Evolutionary conservation across 208 protist species (phyloP).

Genomic region (Entamoeba dispar): DNA sequence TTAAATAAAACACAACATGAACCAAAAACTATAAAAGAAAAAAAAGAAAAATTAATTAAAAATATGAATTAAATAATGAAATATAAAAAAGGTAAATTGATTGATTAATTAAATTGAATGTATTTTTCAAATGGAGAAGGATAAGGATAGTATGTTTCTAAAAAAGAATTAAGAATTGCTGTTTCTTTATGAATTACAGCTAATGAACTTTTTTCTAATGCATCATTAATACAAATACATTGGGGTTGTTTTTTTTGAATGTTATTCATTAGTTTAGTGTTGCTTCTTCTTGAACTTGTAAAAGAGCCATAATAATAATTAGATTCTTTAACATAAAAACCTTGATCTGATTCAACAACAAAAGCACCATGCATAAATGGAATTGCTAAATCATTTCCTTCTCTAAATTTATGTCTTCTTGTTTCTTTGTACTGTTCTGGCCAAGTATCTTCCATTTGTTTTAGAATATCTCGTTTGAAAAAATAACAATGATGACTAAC

Average conservation of each 20-base stretch:
- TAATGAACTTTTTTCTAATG: background rate
- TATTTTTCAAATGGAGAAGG: background rate
- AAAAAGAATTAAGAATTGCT: background rate
- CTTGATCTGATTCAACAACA: background rate
- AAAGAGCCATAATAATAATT: background rate
- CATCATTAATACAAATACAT: background rate
- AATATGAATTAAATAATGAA: no score
- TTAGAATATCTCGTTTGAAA: background rate
- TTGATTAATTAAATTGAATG: background rate
- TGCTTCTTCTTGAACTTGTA: background rate
- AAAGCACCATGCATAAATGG: background rate
- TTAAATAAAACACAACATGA: no score
- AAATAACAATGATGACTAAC: background rate
- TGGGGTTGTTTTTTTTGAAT: background rate
- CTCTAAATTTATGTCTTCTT: background rate
- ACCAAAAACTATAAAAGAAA: no score
- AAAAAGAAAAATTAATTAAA: no score
- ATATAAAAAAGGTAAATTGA: no score
- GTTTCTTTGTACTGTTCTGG: background rate
- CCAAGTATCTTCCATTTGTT: background rate
- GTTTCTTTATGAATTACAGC: background rate
- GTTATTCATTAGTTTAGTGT: background rate
- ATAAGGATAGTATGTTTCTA: background rate
- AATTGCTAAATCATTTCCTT: background rate
- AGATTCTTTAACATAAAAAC: background rate